Percentiles rank a stretch among this genome's conserved stretches.
Conservation (phyloP, 192 early-diverging fungal genomes). For the Coemansia sp. region DNA sequence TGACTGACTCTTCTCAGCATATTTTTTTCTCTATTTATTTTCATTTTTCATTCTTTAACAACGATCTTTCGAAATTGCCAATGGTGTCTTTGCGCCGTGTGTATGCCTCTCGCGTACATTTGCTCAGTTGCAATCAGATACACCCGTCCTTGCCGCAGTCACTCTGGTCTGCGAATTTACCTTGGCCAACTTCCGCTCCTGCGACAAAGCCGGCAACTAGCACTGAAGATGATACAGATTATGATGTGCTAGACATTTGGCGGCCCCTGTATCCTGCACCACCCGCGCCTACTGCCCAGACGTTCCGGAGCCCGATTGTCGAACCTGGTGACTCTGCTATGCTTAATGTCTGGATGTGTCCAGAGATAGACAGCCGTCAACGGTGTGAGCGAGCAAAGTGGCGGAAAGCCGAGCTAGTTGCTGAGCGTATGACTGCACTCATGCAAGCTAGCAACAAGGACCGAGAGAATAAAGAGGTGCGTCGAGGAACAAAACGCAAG, state of each 20-base stretch:
- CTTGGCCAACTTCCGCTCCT: not conserved
- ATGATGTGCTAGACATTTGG: not conserved
- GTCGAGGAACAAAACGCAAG: conserved; percentile 16
- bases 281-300: not conserved
- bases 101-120: not conserved
- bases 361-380: conserved; percentile 23
- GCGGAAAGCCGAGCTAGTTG: conserved; percentile 27
- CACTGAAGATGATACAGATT: not conserved
- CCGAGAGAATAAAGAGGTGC: not conserved
- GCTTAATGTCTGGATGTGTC: conserved; percentile 37
- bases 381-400: conserved; percentile 13
- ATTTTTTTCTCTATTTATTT: not conserved
- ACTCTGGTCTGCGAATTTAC: not conserved
- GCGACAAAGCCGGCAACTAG: not conserved
- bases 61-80: not conserved
- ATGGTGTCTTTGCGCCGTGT: not conserved
- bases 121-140: conserved; percentile 9
- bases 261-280: not conserved
- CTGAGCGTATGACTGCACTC: conserved; percentile 23
- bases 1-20: too few species aligned
- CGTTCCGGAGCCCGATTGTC: not conserved
- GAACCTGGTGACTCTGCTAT: not conserved
- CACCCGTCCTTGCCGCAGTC: not conserved
- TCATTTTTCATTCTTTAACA: not conserved
- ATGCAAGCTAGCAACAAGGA: conserved; percentile 27